These are phyloP conservation scores for Phallus indusiatus DNA, from an alignment of 768 basidiomycete genomes.

Conservation along the genomic window DNA sequence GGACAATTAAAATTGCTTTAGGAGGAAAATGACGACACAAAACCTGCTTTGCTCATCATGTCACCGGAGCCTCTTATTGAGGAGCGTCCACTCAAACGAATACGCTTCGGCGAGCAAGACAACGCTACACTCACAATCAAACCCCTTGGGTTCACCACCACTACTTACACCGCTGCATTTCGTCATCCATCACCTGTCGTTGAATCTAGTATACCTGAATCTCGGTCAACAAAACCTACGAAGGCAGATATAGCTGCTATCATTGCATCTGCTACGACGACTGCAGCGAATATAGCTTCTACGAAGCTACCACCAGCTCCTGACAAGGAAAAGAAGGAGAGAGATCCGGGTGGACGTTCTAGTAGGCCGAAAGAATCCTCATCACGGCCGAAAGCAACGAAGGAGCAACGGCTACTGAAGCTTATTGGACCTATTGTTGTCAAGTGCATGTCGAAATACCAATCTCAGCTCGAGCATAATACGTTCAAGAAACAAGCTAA, in stretches of 20 bases:
- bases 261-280: slow-evolving; percentile 32
- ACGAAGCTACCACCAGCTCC: slow-evolving; percentile 21
- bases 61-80: slow-evolving; percentile 1
- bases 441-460: slow-evolving; percentile 85
- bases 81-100: slow-evolving; percentile 10
- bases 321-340: slow-evolving; percentile 17
- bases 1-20: not conserved
- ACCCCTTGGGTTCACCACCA: slow-evolving; percentile 14
- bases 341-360: slow-evolving; percentile 8
- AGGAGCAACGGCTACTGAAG: slow-evolving; percentile 77
- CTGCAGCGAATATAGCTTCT: slow-evolving; percentile 17
- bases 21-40: slow-evolving; percentile 20
- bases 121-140: slow-evolving; percentile 16
- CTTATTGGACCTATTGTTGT: slow-evolving; percentile 88
- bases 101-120: slow-evolving; percentile 11
- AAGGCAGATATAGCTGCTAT: slow-evolving; percentile 28
- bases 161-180: not conserved
- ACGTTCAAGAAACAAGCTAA: slow-evolving; percentile 92
- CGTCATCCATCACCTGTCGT: not conserved
- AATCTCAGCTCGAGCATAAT: slow-evolving; percentile 63
- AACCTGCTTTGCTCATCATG: not conserved
- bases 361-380: slow-evolving; percentile 30
- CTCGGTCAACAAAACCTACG: slow-evolving; percentile 17
- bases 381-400: slow-evolving; percentile 55
- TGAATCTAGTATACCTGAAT: not conserved